Evolutionary conservation across 345 rosid species (phyloP).

Genomic region (Clarkia xantiana): DNA sequence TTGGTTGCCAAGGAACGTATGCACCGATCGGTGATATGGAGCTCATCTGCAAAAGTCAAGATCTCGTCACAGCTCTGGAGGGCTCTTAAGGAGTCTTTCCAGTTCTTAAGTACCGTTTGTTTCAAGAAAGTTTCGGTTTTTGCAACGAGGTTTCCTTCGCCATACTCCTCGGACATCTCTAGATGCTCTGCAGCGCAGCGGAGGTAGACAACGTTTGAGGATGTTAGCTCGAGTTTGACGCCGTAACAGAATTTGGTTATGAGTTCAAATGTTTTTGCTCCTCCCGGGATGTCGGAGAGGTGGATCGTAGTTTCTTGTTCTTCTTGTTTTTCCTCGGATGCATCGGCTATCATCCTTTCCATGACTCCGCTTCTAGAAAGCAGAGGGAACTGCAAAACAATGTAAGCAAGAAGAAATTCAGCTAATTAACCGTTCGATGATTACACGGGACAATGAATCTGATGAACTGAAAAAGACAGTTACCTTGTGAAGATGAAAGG

Average conservation of each 20-base stretch:
- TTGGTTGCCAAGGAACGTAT: constrained; percentile 62
- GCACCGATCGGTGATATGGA: constrained; percentile 63
- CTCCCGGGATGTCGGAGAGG: constrained; percentile 64
- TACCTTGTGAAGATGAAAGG: constrained; percentile 99
- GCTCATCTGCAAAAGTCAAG: constrained; percentile 51
- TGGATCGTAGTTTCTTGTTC: constrained; percentile 52
- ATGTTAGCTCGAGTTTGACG: constrained; percentile 89
- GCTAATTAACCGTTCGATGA: background rate
- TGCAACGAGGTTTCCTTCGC: constrained; percentile 66
- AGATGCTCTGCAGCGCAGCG: constrained; percentile 82
- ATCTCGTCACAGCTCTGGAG: constrained; percentile 76
- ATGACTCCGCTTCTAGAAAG: constrained; percentile 88
- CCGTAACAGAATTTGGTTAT: constrained; percentile 95
- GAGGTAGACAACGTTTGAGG: constrained; percentile 71
- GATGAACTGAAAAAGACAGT: background rate
- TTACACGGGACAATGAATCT: too few species aligned
- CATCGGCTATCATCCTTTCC: constrained; percentile 79
- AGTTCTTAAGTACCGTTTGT: constrained; percentile 68
- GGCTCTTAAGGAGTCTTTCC: constrained; percentile 83
- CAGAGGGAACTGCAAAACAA: constrained; percentile 66
- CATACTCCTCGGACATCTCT: constrained; percentile 88
- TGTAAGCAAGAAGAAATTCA: background rate
- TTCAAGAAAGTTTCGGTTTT: constrained; percentile 80
- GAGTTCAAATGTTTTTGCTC: constrained; percentile 87
- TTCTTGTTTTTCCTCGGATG: constrained; percentile 52